Percentiles rank a stretch among this genome's conserved stretches.
These are phyloP conservation scores for Castanea sativa DNA, from an alignment of 306 rosid species.

Conservation along the genomic window DNA sequence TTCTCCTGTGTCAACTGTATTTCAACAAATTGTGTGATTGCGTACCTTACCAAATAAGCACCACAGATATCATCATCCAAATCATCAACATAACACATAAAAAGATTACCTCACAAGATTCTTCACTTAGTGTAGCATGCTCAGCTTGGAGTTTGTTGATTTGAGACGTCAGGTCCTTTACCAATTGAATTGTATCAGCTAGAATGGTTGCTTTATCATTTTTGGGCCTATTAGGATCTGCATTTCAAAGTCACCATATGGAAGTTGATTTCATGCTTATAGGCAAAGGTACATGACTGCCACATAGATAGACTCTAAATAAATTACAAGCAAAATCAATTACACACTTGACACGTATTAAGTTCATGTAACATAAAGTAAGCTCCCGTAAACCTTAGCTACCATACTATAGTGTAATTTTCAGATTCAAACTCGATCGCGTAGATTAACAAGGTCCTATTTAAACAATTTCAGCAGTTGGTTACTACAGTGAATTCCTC, in stretches of 20 bases:
- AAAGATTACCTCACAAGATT: conserved; percentile 77
- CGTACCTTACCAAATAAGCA: conserved; percentile 5
- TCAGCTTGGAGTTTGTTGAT: conserved; percentile 73
- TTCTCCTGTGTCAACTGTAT: conserved; percentile 77
- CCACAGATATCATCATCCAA: background rate
- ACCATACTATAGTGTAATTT: background rate
- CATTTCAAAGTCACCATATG: conserved; percentile 29
- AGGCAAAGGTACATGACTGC: conserved; percentile 16
- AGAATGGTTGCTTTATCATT: conserved; percentile 88
- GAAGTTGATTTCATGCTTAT: conserved; percentile 7
- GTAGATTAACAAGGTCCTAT: too few relatives aligned
- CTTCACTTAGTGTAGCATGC: conserved; percentile 57
- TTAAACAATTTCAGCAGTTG: background rate
- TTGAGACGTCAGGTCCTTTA: conserved; percentile 81
- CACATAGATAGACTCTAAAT: conserved; percentile 9
- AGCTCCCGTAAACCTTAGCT: background rate
- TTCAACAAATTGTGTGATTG: conserved; percentile 12
- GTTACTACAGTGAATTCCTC: background rate
- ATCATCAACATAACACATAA: background rate
- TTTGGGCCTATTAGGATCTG: conserved; percentile 93
- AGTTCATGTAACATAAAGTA: background rate
- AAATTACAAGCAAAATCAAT: background rate
- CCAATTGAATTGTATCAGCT: conserved; percentile 72
- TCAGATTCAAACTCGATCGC: background rate
- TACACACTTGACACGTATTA: background rate